Conservation (phyloP, 2,329 filamentous ascomycete genomes). For the Dothideomycetes sp. region DNA sequence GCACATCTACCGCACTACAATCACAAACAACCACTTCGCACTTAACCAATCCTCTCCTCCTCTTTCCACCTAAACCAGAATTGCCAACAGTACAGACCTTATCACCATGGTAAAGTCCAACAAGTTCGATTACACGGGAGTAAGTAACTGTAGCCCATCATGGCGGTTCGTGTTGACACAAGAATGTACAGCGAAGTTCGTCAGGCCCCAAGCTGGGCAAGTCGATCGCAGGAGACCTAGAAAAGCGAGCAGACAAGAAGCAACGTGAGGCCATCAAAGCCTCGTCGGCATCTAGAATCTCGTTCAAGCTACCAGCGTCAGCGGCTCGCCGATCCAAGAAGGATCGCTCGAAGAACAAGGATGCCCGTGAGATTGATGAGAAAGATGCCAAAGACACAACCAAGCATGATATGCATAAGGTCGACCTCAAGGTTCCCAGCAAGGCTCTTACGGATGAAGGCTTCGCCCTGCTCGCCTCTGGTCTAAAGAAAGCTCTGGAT, state of each 20-base stretch:
- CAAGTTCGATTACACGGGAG: conserved; percentile 28
- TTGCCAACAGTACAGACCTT: no score
- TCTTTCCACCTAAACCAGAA: no score
- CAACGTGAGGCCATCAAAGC: conserved; percentile 18
- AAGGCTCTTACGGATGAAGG: conserved; percentile 41
- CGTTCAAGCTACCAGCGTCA: conserved; percentile 2
- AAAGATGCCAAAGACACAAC: conserved; percentile 13
- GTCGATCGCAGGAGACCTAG: conserved; percentile 37
- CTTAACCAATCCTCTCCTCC: no score
- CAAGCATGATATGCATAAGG: conserved; percentile 17
- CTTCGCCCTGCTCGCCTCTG: conserved; percentile 33
- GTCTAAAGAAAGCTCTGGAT: conserved; percentile 32
- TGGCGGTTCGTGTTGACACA: background rate
- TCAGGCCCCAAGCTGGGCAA: conserved; percentile 38
- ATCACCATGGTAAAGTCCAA: conserved; percentile 28
- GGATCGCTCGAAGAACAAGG: conserved; percentile 2
- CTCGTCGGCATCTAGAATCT: conserved; percentile 15
- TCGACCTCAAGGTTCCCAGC: conserved; percentile 39
- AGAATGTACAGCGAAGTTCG: conserved; percentile 31
- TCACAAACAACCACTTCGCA: no score
- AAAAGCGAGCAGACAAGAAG: conserved; percentile 25
- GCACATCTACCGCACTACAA: no score
- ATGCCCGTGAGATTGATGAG: conserved; percentile 6
- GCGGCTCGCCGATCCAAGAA: conserved; percentile 9
- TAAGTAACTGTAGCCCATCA: conserved; percentile 5